Conservation (phyloP, 495 filamentous ascomycete species). For the Cudoniella acicularis region DNA sequence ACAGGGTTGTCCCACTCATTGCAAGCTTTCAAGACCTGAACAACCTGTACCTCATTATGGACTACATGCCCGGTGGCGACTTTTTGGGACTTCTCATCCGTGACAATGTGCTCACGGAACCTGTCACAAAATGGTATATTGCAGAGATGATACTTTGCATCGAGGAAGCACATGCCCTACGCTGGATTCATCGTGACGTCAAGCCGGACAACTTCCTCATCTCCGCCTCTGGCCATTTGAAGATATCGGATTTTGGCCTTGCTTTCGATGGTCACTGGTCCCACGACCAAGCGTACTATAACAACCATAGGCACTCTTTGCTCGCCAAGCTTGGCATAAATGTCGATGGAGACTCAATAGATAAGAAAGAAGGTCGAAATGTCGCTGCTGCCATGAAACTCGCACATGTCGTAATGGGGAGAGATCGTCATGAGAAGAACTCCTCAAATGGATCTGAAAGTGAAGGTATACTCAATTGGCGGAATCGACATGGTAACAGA, state of each 20-base stretch:
- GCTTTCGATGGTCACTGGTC: conserved; percentile 95
- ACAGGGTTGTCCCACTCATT: conserved; percentile 75
- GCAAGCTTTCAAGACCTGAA: conserved; percentile 82
- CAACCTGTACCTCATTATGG: conserved; percentile 90
- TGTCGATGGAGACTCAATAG: conserved; percentile 71
- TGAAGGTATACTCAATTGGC: conserved; percentile 68
- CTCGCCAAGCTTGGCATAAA: conserved; percentile 70
- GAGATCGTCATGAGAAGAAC: conserved; percentile 43
- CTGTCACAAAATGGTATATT: conserved; percentile 76
- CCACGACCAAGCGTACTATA: conserved; percentile 81
- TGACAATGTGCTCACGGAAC: conserved; percentile 73
- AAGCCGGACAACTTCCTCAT: conserved; percentile 98
- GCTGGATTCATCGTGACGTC: conserved; percentile 91
- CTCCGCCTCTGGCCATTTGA: conserved; percentile 80
- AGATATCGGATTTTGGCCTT: conserved; percentile 92
- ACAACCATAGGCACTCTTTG: conserved; percentile 73
- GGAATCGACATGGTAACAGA: conserved; percentile 70
- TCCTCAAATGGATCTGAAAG: conserved; percentile 12
- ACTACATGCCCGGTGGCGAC: conserved; percentile 95
- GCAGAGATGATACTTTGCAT: conserved; percentile 95
- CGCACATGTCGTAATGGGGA: conserved; percentile 42
- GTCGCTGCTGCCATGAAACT: conserved; percentile 44
- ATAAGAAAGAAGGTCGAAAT: conserved; percentile 48
- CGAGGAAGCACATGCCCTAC: conserved; percentile 82
- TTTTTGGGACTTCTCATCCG: conserved; percentile 84